These are phyloP conservation scores for Hepatocystis sp. DNA, from an alignment of 169 alveolate species.

Conservation along the genomic window DNA sequence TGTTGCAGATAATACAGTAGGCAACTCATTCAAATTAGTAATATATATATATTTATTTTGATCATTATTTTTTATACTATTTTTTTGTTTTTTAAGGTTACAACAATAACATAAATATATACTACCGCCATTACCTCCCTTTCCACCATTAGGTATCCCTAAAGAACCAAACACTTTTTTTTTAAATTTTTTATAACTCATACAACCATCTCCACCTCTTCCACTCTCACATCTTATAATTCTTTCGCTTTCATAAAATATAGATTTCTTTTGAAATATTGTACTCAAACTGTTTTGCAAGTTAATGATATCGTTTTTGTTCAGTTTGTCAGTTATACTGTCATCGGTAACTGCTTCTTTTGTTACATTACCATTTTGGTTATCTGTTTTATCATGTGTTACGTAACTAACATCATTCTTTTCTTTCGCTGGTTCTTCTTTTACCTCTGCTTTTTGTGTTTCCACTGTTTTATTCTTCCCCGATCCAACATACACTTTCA, in stretches of 20 bases:
- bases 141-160: conserved; percentile 76
- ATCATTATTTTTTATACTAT: conserved; percentile 14
- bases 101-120: conserved; percentile 38
- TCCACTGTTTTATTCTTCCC: neutral
- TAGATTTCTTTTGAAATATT: conserved; percentile 9
- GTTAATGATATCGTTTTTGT: neutral
- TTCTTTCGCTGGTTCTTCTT: conserved; percentile 2
- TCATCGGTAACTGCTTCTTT: too few species aligned
- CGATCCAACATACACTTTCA: conserved; percentile 17
- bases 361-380: too few species aligned
- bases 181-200: conserved; percentile 52
- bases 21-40: conserved; percentile 36
- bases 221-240: conserved; percentile 67
- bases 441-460: neutral
- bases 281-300: conserved; percentile 7
- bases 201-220: conserved; percentile 52
- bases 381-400: too few species aligned
- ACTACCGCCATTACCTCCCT: conserved; percentile 71
- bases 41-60: conserved; percentile 30
- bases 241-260: conserved; percentile 74
- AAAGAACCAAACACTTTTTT: conserved; percentile 48
- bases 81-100: neutral
- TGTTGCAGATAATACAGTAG: conserved; percentile 38
- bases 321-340: too few species aligned
- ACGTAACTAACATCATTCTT: neutral